A percentile compares a stretch with the other conserved stretches of the same genome.
These are phyloP conservation scores for Vanilla planifolia DNA, from an alignment of 106 monocot genomes.

Conservation along the genomic window DNA sequence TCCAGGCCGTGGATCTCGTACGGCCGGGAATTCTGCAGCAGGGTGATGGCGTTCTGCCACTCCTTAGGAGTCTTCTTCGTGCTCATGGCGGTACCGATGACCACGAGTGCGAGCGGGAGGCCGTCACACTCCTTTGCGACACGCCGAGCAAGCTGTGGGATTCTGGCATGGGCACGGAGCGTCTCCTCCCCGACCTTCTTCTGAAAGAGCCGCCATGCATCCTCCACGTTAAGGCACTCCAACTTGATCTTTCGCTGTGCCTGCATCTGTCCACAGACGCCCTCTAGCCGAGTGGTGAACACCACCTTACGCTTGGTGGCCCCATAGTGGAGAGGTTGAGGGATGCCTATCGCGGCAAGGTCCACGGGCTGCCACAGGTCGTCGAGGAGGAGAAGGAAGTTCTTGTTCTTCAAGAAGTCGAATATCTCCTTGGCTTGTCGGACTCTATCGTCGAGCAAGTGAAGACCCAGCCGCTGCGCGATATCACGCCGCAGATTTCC, in stretches of 20 bases:
- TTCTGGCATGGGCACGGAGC: not conserved
- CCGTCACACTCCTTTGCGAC: constrained; percentile 9
- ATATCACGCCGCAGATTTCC: constrained; percentile 5
- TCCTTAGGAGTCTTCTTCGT: not conserved
- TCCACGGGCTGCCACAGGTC: constrained; percentile 10
- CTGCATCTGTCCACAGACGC: constrained; percentile 4
- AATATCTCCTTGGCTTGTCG: not conserved
- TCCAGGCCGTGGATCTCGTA: not conserved
- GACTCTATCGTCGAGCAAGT: not conserved
- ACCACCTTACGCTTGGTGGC: not conserved
- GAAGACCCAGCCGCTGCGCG: not conserved
- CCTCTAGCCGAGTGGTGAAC: not conserved
- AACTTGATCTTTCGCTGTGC: not conserved
- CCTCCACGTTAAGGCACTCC: not conserved
- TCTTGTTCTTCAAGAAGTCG: constrained; percentile 4
- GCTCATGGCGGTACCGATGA: constrained; percentile 2
- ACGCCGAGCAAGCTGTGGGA: too few species aligned
- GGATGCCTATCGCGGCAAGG: not conserved
- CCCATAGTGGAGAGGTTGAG: not conserved
- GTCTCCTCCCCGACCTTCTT: not conserved
- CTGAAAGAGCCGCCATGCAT: constrained; percentile 4
- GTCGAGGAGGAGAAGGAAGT: constrained; percentile 18
- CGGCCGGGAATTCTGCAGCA: not conserved
- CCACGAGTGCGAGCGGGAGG: constrained; percentile 7
- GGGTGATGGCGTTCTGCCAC: not conserved